These are phyloP conservation scores for Isoetes taiwanensis DNA, from an alignment of 75 land plant species.

Conservation along the genomic window DNA sequence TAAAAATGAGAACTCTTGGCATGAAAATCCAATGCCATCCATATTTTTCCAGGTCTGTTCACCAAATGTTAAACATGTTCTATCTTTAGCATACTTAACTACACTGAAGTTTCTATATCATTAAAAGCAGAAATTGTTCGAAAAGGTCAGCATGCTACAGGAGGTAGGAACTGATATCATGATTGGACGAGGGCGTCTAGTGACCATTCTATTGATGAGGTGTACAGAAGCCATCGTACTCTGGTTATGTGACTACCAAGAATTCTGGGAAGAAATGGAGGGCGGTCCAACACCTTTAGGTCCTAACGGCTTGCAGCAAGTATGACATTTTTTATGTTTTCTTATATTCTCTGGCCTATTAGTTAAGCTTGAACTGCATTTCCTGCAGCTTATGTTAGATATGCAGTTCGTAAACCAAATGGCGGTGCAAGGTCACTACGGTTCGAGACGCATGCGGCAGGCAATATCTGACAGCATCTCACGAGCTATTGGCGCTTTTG, in stretches of 20 bases:
- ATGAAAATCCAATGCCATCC: background rate
- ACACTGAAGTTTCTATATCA: too few relatives aligned
- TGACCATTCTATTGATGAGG: constrained; percentile 67
- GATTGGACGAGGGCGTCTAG: constrained; percentile 84
- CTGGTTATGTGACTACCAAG: constrained; percentile 75
- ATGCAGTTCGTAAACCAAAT: constrained; percentile 84
- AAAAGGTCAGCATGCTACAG: constrained; percentile 48
- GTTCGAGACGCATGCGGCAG: constrained; percentile 69
- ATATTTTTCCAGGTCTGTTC: background rate
- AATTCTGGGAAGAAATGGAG: constrained; percentile 92
- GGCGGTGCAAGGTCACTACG: constrained; percentile 67
- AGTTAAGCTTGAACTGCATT: background rate
- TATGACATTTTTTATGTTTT: constrained; percentile 21
- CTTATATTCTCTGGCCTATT: background rate
- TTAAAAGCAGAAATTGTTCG: constrained; percentile 83
- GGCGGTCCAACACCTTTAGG: constrained; percentile 59
- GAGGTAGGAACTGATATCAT: constrained; percentile 68
- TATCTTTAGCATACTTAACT: background rate
- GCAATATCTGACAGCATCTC: constrained; percentile 55
- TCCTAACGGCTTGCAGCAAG: constrained; percentile 82
- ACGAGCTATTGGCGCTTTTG: constrained; percentile 75
- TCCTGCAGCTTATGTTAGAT: constrained; percentile 74
- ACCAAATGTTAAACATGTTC: background rate
- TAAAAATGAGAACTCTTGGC: constrained; percentile 13
- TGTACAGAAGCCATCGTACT: constrained; percentile 75